Conservation (phyloP, 2,329 filamentous ascomycete genomes). For the Clarireedia monteithiana region DNA sequence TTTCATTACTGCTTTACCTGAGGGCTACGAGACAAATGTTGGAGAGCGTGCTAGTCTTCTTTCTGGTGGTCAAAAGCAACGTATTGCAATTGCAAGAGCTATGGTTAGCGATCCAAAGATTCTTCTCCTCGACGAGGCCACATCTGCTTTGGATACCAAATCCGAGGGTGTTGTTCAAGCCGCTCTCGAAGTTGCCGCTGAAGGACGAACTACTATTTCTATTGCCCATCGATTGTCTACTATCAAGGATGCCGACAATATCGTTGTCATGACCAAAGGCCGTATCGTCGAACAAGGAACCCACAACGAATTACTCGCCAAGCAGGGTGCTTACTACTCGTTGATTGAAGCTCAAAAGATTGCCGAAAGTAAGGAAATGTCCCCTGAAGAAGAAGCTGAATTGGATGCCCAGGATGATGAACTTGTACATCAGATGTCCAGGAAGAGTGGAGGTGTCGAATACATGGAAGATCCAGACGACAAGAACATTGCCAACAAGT, state of each 20-base stretch:
- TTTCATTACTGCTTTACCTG: constrained; percentile 73
- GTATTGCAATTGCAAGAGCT: constrained; percentile 87
- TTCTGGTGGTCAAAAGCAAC: constrained; percentile 93
- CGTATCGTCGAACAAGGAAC: constrained; percentile 88
- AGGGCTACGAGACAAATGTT: constrained; percentile 91
- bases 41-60: constrained; percentile 89
- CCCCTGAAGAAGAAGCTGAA: constrained; percentile 42
- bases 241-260: constrained; percentile 90
- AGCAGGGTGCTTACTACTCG: constrained; percentile 67
- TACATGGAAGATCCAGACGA: constrained; percentile 53
- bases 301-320: constrained; percentile 69
- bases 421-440: constrained; percentile 41
- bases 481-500: constrained; percentile 45
- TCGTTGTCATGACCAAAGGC: constrained; percentile 83
- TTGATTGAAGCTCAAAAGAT: constrained; percentile 87
- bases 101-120: constrained; percentile 89
- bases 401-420: constrained; percentile 43
- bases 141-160: constrained; percentile 86
- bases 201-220: constrained; percentile 87
- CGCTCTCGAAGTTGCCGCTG: constrained; percentile 76
- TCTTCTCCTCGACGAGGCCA: constrained; percentile 89
- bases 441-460: constrained; percentile 31
- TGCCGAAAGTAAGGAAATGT: constrained; percentile 48
- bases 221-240: constrained; percentile 95
- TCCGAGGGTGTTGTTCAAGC: constrained; percentile 92